These are phyloP conservation scores for Craspedostauros australis DNA, from an alignment of 108 stramenopile genomes.

Conservation along the genomic window DNA sequence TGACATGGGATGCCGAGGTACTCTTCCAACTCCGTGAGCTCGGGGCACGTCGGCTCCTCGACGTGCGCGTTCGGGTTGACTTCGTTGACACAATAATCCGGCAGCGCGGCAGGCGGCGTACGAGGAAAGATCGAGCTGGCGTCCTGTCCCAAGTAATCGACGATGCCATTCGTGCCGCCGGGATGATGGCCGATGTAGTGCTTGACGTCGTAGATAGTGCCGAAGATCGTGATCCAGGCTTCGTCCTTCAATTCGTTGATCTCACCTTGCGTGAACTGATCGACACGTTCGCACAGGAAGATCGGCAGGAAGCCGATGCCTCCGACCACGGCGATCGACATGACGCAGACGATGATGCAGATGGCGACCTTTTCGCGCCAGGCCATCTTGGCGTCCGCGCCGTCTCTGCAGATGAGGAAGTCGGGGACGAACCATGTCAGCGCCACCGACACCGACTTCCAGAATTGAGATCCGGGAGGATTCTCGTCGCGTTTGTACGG, in stretches of 20 bases:
- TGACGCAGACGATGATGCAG: slow-evolving; percentile 28
- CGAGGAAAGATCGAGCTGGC: slow-evolving; percentile 48
- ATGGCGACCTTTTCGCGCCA: too few species aligned
- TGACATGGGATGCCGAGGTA: slow-evolving; percentile 48
- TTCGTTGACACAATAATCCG: slow-evolving; percentile 44
- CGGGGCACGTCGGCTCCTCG: slow-evolving; percentile 33
- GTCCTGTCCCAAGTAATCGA: slow-evolving; percentile 47
- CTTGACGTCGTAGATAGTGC: slow-evolving; percentile 45
- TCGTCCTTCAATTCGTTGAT: slow-evolving; percentile 8
- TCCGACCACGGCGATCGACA: slow-evolving; percentile 7
- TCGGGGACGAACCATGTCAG: slow-evolving; percentile 35
- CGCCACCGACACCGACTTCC: slow-evolving; percentile 37
- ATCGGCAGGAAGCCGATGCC: slow-evolving; percentile 6
- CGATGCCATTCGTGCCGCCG: slow-evolving; percentile 43
- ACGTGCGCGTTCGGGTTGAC: slow-evolving; percentile 35
- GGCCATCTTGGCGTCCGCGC: slow-evolving; percentile 46
- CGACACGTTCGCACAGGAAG: not conserved
- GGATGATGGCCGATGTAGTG: slow-evolving; percentile 44
- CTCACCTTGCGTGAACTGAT: not conserved
- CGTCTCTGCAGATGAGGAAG: slow-evolving; percentile 26
- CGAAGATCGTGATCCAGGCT: slow-evolving; percentile 39
- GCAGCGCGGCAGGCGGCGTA: slow-evolving; percentile 35
- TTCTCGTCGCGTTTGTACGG: not conserved
- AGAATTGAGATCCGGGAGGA: slow-evolving; percentile 9
- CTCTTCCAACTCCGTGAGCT: slow-evolving; percentile 34